Base-by-base conservation (phyloP, 164 flowering plant species). In the Tetrastigma voinierianum region DNA sequence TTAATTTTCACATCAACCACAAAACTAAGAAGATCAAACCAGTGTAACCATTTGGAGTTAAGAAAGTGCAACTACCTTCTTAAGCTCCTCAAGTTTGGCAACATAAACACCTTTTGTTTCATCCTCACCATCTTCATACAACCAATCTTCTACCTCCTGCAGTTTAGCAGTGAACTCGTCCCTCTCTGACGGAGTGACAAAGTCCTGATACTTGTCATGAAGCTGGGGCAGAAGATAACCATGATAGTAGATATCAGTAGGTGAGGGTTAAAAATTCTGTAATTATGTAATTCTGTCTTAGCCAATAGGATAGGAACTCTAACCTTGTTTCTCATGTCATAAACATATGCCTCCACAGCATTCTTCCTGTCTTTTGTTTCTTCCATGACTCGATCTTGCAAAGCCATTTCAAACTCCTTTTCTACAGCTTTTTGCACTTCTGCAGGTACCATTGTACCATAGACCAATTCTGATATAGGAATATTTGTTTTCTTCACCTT, bases 81-180 rank as follows among this genome's bases (percentile, higher is more conserved):
- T 87, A 17, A 96, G 93, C 80, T 96, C 99, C 72, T 93, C 97
- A 56, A 95, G 96, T 82, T 95, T 95, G 52, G 98, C 97, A 74
- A 90, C 58, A 56, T 96, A 96, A 18, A 96, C 99, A 21, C 99
- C 98, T 70, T 96, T 96, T 1, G 97, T 90, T 77, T 96, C 99
- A 82, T 96, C 99, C 69, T 94, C 98, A 46, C 98, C 97, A 48
- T 94, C 98, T 67, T 94, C 98, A 73, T 94, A 94, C 75, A 94
- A 71, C 98, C 97, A 94, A 71, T 94, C 97, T 64, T 94, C 97
- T 14, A 81, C 86, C 69, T 85, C 89, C 77, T 94, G 98, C 53
- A 94, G 96, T 70, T 67, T 87, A 53, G 86, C 72, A 32, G 69
- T 73, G 13, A 94, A 76, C 40, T 60, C 84, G 10, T 87, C 96